Evolutionary conservation across 2,329 filamentous ascomycete species (phyloP).

Genomic region (Xylariaceae sp.): DNA sequence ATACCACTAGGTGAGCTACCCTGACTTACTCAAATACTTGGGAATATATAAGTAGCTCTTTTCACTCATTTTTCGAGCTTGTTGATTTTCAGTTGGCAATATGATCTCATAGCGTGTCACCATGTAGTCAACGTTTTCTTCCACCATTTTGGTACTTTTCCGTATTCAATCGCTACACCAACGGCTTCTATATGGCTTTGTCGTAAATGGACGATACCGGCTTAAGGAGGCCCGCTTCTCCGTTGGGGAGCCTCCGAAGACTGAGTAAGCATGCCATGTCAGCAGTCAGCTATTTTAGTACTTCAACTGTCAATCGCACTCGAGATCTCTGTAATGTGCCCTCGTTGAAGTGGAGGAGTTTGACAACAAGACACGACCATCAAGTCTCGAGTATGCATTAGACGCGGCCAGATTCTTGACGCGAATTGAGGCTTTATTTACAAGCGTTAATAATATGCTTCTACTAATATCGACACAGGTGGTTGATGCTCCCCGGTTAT

Average conservation of each 20-base stretch:
- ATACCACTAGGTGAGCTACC: too few relatives aligned
- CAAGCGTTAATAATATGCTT: not conserved
- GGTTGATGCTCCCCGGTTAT: not conserved
- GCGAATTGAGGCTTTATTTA: constrained; percentile 1
- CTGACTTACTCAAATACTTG: too few relatives aligned
- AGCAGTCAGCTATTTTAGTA: not conserved
- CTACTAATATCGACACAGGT: not conserved
- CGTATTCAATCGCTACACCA: too few relatives aligned
- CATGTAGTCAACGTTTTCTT: too few relatives aligned
- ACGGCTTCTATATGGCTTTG: not conserved
- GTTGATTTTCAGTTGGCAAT: too few relatives aligned
- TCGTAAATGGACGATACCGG: constrained; percentile 6
- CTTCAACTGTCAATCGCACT: too few relatives aligned
- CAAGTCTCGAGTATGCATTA: not conserved
- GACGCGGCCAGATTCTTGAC: not conserved
- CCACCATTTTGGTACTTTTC: not conserved
- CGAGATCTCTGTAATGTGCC: too few relatives aligned
- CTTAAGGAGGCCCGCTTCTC: constrained; percentile 25
- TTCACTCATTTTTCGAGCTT: too few relatives aligned
- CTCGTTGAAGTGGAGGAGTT: too few relatives aligned
- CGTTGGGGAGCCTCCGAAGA: constrained; percentile 35
- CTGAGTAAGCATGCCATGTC: constrained; percentile 20
- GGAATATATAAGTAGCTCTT: too few relatives aligned
- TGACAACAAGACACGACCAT: too few relatives aligned
- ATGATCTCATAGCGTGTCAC: too few relatives aligned